phyloP scores from a whole-genome alignment of 202 grass and related monocot genomes.

The Hordeum pubiflorum region DNA sequence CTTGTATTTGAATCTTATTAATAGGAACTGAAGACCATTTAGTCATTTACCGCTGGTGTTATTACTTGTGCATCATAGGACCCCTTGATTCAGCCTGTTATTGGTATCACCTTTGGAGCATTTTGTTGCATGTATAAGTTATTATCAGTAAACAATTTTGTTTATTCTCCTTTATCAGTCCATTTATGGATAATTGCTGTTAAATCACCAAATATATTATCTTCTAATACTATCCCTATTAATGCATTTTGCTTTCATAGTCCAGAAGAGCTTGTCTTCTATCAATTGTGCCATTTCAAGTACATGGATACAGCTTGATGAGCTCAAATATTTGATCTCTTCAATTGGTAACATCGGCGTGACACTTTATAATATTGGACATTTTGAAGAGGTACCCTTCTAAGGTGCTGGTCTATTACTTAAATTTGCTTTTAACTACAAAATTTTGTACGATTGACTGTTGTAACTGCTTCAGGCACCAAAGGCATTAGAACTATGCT shows the following conservation, averaged over 20 bases:
- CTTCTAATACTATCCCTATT: background rate
- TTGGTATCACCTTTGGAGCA: background rate
- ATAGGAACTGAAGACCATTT: background rate
- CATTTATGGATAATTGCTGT: background rate
- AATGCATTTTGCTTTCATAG: constrained; percentile 36
- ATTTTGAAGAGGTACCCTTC: constrained; percentile 50
- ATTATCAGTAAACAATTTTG: background rate
- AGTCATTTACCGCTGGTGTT: background rate
- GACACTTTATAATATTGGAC: constrained; percentile 52
- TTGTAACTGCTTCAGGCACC: constrained; percentile 45
- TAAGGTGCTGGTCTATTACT: constrained; percentile 4
- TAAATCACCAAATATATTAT: background rate
- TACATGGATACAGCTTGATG: constrained; percentile 38
- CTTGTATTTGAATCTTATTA: background rate
- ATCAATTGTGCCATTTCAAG: constrained; percentile 55
- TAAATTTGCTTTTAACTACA: background rate
- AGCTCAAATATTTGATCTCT: constrained; percentile 60
- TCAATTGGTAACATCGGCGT: constrained; percentile 51
- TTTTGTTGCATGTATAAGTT: background rate
- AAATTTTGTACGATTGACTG: constrained; percentile 12
- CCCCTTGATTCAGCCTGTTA: background rate
- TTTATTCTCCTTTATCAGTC: background rate
- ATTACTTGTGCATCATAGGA: background rate
- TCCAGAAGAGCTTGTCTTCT: constrained; percentile 52
- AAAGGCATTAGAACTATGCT: constrained; percentile 51